A percentile compares a stretch with the other conserved stretches of the same genome.
Evolutionary conservation across 768 basidiomycete species (phyloP).

Genomic region (Panaeolus papilionaceus): DNA sequence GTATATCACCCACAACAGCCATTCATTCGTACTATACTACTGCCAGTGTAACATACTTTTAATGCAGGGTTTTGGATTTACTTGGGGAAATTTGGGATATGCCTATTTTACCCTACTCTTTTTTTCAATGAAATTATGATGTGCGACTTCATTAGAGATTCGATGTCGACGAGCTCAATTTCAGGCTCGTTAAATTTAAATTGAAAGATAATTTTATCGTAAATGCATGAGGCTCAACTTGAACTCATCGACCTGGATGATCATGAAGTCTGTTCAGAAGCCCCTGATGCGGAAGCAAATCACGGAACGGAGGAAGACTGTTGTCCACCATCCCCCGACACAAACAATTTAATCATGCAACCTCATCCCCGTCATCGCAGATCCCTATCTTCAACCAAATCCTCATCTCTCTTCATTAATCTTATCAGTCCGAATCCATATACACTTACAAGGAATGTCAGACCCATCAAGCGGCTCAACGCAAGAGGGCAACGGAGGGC

Average conservation of each 20-base stretch:
- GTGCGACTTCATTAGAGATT: no score
- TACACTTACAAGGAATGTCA: slow-evolving; percentile 20
- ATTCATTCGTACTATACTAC: neutral
- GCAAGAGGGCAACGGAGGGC: slow-evolving; percentile 18
- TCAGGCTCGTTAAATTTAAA: no score
- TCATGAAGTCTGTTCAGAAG: no score
- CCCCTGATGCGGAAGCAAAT: neutral
- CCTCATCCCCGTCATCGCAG: neutral
- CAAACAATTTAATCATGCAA: slow-evolving; percentile 3
- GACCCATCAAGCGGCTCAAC: slow-evolving; percentile 21
- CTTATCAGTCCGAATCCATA: neutral
- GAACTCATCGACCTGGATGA: no score
- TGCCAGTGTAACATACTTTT: no score
- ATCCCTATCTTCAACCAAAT: neutral
- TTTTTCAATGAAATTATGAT: no score
- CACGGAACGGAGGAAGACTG: neutral
- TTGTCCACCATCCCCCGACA: slow-evolving; percentile 8
- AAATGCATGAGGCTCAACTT: no score
- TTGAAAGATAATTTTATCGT: no score
- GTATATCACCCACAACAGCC: neutral
- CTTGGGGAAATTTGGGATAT: no score
- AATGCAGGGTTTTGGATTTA: no score
- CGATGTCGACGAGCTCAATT: no score
- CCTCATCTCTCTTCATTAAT: neutral
- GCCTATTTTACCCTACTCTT: no score